phyloP scores from a whole-genome alignment of 2,329 filamentous ascomycete genomes.

The Nectriaceae sp. region DNA sequence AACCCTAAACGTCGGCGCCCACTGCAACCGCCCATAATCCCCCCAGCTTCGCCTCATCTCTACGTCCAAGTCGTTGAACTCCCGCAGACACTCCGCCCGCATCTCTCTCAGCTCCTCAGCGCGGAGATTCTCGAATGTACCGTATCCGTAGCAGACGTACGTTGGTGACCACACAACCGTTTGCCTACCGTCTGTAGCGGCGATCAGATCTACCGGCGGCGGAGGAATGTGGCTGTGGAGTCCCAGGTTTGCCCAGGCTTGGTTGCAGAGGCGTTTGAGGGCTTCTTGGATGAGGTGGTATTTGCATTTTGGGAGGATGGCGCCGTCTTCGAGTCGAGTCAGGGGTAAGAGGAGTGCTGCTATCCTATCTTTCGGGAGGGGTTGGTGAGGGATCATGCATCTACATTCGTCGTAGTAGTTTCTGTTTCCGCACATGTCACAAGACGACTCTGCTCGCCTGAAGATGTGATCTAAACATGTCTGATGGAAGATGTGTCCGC shows the following conservation, averaged over 20 bases:
- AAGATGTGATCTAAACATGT: slow-evolving; percentile 1
- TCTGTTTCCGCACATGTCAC: not conserved
- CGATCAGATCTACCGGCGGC: not conserved
- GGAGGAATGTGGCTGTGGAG: not conserved
- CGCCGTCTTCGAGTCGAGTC: not conserved
- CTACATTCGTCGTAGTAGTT: not conserved
- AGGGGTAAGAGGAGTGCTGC: not conserved
- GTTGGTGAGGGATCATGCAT: not conserved
- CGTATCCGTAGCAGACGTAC: not conserved
- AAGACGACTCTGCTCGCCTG: not conserved
- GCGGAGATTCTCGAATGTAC: not conserved
- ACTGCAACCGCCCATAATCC: not conserved
- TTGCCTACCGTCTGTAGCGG: not conserved
- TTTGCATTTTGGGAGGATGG: not conserved
- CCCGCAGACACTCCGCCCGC: not conserved
- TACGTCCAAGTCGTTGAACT: not conserved
- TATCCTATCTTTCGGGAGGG: not conserved
- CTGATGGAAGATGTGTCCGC: slow-evolving; percentile 22
- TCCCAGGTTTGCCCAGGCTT: not conserved
- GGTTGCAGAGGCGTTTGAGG: not conserved
- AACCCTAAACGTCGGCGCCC: not conserved
- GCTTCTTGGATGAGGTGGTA: not conserved
- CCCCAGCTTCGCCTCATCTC: not conserved
- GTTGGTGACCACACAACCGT: not conserved
- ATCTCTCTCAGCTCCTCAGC: not conserved